These are phyloP conservation scores for Colletotrichum higginsianum DNA, from an alignment of 2,329 filamentous ascomycete genomes.

Conservation along the genomic window DNA sequence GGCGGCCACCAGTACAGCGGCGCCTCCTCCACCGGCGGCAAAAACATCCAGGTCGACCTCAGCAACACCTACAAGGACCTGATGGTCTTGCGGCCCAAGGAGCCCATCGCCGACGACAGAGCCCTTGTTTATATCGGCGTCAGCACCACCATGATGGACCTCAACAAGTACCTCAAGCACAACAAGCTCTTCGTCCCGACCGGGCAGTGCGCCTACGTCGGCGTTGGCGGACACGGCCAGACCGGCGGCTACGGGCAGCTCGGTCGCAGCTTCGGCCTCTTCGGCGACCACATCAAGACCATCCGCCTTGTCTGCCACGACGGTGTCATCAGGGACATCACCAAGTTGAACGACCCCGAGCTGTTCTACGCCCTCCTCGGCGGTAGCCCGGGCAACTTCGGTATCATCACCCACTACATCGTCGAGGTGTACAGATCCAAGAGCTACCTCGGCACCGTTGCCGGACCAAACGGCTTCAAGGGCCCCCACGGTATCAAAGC, in stretches of 20 bases:
- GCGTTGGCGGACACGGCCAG: slow-evolving; percentile 63
- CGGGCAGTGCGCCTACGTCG: slow-evolving; percentile 62
- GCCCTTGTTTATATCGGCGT: slow-evolving; percentile 57
- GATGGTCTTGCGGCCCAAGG: slow-evolving; percentile 48
- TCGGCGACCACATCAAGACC: slow-evolving; percentile 67
- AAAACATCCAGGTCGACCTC: slow-evolving; percentile 64
- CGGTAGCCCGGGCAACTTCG: slow-evolving; percentile 72
- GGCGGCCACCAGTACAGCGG: slow-evolving; percentile 67
- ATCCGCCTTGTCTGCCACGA: slow-evolving; percentile 63
- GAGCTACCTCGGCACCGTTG: slow-evolving; percentile 21
- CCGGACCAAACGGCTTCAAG: slow-evolving; percentile 36
- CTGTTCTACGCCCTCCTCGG: slow-evolving; percentile 73
- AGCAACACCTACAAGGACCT: slow-evolving; percentile 54
- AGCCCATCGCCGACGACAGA: slow-evolving; percentile 53
- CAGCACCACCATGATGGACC: slow-evolving; percentile 58
- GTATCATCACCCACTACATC: slow-evolving; percentile 69
- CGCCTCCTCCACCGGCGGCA: slow-evolving; percentile 60
- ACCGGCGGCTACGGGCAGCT: slow-evolving; percentile 65
- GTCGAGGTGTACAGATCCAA: slow-evolving; percentile 55
- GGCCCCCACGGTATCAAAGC: slow-evolving; percentile 60
- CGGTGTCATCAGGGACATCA: slow-evolving; percentile 62
- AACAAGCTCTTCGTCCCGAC: slow-evolving; percentile 61
- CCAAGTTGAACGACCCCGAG: slow-evolving; percentile 64
- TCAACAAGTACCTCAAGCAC: slow-evolving; percentile 58
- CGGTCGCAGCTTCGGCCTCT: slow-evolving; percentile 65